phyloP scores from a whole-genome alignment of 2,329 filamentous ascomycete genomes.

The Cordyceps javanica region DNA sequence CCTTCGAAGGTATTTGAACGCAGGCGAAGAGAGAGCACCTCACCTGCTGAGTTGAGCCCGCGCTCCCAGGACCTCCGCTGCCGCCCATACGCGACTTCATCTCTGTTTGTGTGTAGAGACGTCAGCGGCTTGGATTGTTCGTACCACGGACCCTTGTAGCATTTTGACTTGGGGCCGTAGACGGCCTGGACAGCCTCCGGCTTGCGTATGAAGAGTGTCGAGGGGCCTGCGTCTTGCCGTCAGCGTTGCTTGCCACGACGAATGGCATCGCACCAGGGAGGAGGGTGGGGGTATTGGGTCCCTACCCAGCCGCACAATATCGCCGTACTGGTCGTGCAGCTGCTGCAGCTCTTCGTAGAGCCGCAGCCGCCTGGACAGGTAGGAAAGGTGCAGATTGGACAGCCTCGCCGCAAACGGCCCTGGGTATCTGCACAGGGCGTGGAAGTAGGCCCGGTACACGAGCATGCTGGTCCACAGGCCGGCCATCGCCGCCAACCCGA shows the following conservation, averaged over 20 bases:
- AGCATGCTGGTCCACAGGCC: slow-evolving; percentile 19
- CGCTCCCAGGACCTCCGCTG: slow-evolving; percentile 29
- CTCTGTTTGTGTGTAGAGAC: slow-evolving; percentile 26
- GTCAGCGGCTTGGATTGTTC: slow-evolving; percentile 23
- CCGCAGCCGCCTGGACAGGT: slow-evolving; percentile 18
- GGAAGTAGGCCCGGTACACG: slow-evolving; percentile 19
- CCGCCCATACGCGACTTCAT: slow-evolving; percentile 24
- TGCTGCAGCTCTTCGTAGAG: slow-evolving; percentile 22
- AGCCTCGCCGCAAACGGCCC: slow-evolving; percentile 22
- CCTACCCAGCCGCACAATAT: slow-evolving; percentile 25
- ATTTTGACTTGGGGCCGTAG: slow-evolving; percentile 23
- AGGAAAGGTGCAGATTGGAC: slow-evolving; percentile 22
- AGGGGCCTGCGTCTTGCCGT: slow-evolving; percentile 15
- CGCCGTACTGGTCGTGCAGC: slow-evolving; percentile 24
- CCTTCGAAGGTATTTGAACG: too few relatives aligned
- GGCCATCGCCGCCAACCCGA: neutral
- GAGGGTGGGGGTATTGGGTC: too few relatives aligned
- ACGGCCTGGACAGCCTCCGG: slow-evolving; percentile 23
- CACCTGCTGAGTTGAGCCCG: slow-evolving; percentile 25
- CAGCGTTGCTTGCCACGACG: neutral
- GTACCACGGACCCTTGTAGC: slow-evolving; percentile 29
- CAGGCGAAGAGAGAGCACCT: neutral
- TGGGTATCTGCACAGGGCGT: slow-evolving; percentile 22
- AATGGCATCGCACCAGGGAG: slow-evolving; percentile 10
- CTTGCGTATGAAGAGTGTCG: slow-evolving; percentile 26